A percentile compares a stretch with the other conserved stretches of the same genome.
These are phyloP conservation scores for Candida tropicalis DNA, from an alignment of 1,139 yeast genomes.

Conservation along the genomic window DNA sequence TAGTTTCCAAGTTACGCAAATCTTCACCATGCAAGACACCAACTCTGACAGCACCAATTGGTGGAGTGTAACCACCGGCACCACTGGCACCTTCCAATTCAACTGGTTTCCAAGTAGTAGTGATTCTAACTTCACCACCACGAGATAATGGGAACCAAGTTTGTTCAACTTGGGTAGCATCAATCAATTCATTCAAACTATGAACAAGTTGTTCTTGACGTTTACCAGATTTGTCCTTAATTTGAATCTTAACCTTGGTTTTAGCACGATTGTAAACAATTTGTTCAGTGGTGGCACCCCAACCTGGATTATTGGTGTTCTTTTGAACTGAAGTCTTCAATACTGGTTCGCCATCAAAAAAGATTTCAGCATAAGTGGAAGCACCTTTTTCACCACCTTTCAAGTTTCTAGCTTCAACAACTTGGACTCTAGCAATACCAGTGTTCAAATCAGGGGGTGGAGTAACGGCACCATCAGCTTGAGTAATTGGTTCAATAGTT, in stretches of 20 bases:
- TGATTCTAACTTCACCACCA: constrained; percentile 74
- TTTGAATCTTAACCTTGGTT: constrained; percentile 63
- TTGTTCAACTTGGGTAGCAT: constrained; percentile 75
- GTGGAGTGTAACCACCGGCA: constrained; percentile 82
- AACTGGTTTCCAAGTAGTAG: constrained; percentile 86
- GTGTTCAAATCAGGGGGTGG: constrained; percentile 94
- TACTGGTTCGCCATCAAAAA: constrained; percentile 61
- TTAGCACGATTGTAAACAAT: constrained; percentile 76
- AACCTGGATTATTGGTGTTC: constrained; percentile 67
- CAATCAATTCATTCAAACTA: constrained; percentile 69
- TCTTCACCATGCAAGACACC: constrained; percentile 70
- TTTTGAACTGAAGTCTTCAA: constrained; percentile 60
- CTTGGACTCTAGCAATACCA: constrained; percentile 72
- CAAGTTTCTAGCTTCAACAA: constrained; percentile 56
- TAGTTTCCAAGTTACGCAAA: constrained; percentile 79
- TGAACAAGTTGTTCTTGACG: constrained; percentile 64
- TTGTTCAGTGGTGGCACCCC: constrained; percentile 67
- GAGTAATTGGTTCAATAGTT: constrained; percentile 70
- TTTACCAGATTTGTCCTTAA: constrained; percentile 63
- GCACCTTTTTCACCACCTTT: constrained; percentile 47
- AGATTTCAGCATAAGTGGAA: constrained; percentile 72
- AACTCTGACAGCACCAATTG: constrained; percentile 88
- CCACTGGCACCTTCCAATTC: constrained; percentile 66
- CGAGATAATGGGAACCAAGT: constrained; percentile 70
- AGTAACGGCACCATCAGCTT: constrained; percentile 82